Conservation (phyloP, 2,329 filamentous ascomycete genomes). For the Aspergillus pseudonomiae region DNA sequence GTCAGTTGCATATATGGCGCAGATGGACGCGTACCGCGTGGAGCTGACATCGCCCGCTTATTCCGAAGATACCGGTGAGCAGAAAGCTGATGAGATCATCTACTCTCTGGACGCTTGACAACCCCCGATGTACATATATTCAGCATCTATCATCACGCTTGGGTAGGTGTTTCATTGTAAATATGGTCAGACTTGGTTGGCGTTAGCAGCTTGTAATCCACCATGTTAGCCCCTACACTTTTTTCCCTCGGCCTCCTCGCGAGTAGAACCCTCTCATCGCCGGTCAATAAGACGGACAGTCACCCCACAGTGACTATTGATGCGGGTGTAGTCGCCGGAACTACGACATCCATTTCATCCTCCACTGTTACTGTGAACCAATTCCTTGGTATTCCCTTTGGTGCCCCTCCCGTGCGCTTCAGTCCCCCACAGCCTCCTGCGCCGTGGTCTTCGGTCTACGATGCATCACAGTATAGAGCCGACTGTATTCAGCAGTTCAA, state of each 20-base stretch:
- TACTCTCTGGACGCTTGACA: background rate
- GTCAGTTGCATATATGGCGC: too few relatives aligned
- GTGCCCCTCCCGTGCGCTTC: slow-evolving; percentile 31
- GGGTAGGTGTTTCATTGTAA: background rate
- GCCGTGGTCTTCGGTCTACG: slow-evolving; percentile 21
- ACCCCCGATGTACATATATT: background rate
- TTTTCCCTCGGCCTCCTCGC: background rate
- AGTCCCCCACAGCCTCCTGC: slow-evolving; percentile 22
- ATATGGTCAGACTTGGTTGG: background rate
- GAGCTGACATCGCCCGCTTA: too few relatives aligned
- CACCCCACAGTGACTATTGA: slow-evolving; percentile 28
- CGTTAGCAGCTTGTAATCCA: background rate
- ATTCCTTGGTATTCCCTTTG: slow-evolving; percentile 38
- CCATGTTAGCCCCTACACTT: background rate
- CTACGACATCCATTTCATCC: slow-evolving; percentile 27
- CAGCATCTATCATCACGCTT: background rate
- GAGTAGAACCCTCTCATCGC: background rate
- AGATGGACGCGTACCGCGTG: too few relatives aligned
- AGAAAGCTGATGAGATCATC: background rate
- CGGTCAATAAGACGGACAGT: background rate
- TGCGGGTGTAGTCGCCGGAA: slow-evolving; percentile 31
- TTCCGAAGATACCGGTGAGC: too few relatives aligned
- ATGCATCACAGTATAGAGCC: slow-evolving; percentile 29
- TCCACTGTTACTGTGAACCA: slow-evolving; percentile 28
- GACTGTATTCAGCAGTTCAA: slow-evolving; percentile 35